Base-by-base conservation (phyloP, 257 asterid species). In the Fraxinus pennsylvanica region DNA sequence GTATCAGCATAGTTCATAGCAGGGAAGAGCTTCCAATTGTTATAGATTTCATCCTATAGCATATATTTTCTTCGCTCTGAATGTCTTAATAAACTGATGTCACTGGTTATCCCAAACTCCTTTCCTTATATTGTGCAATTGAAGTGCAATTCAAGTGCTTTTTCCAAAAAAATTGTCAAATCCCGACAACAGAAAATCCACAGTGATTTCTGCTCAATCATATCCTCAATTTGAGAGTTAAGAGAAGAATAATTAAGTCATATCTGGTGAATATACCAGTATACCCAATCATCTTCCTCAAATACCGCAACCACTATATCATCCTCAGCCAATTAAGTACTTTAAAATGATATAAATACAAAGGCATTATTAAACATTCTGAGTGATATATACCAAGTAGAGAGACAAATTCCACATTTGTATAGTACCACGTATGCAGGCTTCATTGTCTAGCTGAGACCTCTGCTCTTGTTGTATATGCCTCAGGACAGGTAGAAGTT, bases 401-500 rank as follows among this genome's bases (percentile, higher is more conserved):
- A 25, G 13, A 63, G 84, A 67, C 33, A 79, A 63, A 36, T 41
- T 30, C 77, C 33, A 38, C 21, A 36, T 72, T 61, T 79, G 77
- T 19, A 30, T 59, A 70, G 75, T 87, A 91, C 97, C 96, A 0
- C 77, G 85, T 61, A 86, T 87, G 76, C 77, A 77, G 78, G 90
- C 59, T 80, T 92, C 97, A 76, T 82, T 79, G 68, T 81, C 84
- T 22, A 90, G 91, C 83, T 91, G 95, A 74, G 86, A 65, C 80
- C 65, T 86, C 86, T 90, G 92, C 80, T 90, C 95, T 57, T 41
- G 69, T 71, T 90, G 95, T 77, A 88, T 83, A 72, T 72, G 85
- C 85, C 82, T 86, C 74, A 92, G 96, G 72, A 91, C 84, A 68
- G 97, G 97, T 74, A 92, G 88, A 84, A 91, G 90, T 91, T 50